Base-by-base conservation (phyloP, 176 grass and related monocot genomes). In the Aechmea fasciata region DNA sequence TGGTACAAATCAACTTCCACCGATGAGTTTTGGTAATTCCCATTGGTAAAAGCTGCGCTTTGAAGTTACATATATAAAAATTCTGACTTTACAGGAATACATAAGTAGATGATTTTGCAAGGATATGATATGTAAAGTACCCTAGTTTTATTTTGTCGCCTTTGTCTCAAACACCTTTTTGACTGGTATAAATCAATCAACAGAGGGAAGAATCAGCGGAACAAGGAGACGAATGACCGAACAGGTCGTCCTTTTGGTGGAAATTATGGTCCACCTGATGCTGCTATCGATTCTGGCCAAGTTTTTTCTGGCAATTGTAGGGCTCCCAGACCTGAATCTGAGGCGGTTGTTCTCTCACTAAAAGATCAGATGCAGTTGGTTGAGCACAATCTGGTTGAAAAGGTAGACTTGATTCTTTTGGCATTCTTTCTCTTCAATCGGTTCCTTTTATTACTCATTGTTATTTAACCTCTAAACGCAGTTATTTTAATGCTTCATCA, bases 151-250 rank as follows among this genome's bases (percentile, higher is more conserved):
- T 41, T 41, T 41, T 41, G 33, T 41, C 7, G 2, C 5, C 29
- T 33, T 3, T 33, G 33, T 41, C 0, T 41, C 33, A 41, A 41
- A 41, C 33, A 41, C 33, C 33, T 41, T 61, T 25, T 5, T 59
- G 41, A 49, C n/a, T 17, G 22, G 64, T 71, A 23, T 50, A 51
- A 13, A 79, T 48, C 47, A 79, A 79, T 71, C 66, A 41, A 49
- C 90, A 93, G 90, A 86, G 80, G 77, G 51, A 93, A 81, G 83
- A 64, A 62, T 74, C 77, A 72, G 49, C 65, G 68, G 64, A 85
- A 61, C 71, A 93, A 87, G 74, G 70, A 50, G 59, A 80, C 70
- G 63, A 85, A 67, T 57, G 83, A 52, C 71, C 76, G 66, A 66
- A 76, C 51, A 1, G 17, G 64, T 26, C 22, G 29, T 82, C 53